A percentile compares a stretch with the other conserved stretches of the same genome.
phyloP scores from a whole-genome alignment of 805 yeast species.

The Diddensiella transvaalensis region DNA sequence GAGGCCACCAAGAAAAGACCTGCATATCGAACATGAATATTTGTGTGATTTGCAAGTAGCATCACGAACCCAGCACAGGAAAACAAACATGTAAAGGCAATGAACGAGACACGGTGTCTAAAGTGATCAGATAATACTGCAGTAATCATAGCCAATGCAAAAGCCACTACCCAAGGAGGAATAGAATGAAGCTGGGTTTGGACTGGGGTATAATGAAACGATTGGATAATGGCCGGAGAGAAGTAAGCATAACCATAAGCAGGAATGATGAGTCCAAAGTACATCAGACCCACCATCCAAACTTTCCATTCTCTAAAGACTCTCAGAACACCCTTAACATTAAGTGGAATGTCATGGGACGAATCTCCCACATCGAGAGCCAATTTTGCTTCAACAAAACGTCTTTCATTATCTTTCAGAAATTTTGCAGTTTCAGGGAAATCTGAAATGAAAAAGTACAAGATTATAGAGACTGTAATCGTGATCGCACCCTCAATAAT shows the following conservation, averaged over 20 bases:
- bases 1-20: conserved; percentile 59
- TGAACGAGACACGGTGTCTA: conserved; percentile 36
- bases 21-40: conserved; percentile 49
- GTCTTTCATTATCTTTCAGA: conserved; percentile 49
- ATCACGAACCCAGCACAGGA: conserved; percentile 55
- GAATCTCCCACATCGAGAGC: conserved; percentile 51
- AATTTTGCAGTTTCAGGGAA: conserved; percentile 68
- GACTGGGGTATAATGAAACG: conserved; percentile 63
- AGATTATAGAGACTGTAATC: conserved; percentile 30
- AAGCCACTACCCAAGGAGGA: conserved; percentile 80
- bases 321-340: conserved; percentile 41
- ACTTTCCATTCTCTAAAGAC: conserved; percentile 60
- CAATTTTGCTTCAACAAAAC: conserved; percentile 55
- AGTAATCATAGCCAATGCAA: conserved; percentile 58
- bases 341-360: conserved; percentile 47
- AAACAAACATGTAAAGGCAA: conserved; percentile 28
- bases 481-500: conserved; percentile 49
- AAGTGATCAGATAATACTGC: conserved; percentile 61
- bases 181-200: conserved; percentile 77
- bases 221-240: conserved; percentile 61
- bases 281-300: conserved; percentile 55
- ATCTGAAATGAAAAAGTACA: conserved; percentile 55
- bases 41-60: conserved; percentile 44
- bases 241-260: conserved; percentile 73
- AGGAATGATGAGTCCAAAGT: conserved; percentile 67